These are phyloP conservation scores for Xylariaceae sp. DNA, from an alignment of 2,329 filamentous ascomycete genomes.

Conservation along the genomic window DNA sequence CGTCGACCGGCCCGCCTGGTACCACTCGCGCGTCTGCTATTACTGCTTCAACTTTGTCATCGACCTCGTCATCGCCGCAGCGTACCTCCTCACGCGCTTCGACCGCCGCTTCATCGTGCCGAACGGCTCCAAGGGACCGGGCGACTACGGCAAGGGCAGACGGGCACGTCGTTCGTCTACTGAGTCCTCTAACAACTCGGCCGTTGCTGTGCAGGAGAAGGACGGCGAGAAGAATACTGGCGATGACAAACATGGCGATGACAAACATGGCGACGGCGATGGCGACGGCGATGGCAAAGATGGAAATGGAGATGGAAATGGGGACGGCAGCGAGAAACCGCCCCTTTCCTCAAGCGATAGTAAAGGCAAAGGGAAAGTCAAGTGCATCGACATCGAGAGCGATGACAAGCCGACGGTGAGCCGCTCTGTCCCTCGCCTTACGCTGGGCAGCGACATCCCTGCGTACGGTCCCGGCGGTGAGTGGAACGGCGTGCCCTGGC, in stretches of 20 bases:
- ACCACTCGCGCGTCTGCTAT: constrained; percentile 65
- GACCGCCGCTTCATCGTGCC: constrained; percentile 73
- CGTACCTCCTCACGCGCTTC: constrained; percentile 62
- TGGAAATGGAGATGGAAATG: too few species aligned
- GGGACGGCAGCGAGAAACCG: constrained; percentile 2
- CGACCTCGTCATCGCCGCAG: constrained; percentile 63
- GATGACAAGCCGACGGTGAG: constrained; percentile 1
- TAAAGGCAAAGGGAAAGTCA: constrained; percentile 4
- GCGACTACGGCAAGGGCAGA: constrained; percentile 38
- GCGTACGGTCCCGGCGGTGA: constrained; percentile 1
- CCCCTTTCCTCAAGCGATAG: neutral
- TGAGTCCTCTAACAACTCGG: neutral
- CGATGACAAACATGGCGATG: too few species aligned
- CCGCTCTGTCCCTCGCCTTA: neutral
- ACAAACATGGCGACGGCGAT: too few species aligned
- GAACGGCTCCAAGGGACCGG: constrained; percentile 57
- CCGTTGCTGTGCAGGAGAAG: constrained; percentile 1
- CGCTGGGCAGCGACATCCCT: constrained; percentile 1
- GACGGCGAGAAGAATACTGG: constrained; percentile 4
- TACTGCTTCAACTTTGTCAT: constrained; percentile 74
- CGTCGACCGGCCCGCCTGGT: constrained; percentile 56
- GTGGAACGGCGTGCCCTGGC: constrained; percentile 14
- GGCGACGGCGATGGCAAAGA: too few species aligned
- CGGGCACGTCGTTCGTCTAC: constrained; percentile 1
- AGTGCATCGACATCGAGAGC: neutral